Evolutionary conservation across 176 grass and related monocot species (phyloP), one percentile per base, ranked within the genome.

Genomic region (Musa itinerans): DNA sequence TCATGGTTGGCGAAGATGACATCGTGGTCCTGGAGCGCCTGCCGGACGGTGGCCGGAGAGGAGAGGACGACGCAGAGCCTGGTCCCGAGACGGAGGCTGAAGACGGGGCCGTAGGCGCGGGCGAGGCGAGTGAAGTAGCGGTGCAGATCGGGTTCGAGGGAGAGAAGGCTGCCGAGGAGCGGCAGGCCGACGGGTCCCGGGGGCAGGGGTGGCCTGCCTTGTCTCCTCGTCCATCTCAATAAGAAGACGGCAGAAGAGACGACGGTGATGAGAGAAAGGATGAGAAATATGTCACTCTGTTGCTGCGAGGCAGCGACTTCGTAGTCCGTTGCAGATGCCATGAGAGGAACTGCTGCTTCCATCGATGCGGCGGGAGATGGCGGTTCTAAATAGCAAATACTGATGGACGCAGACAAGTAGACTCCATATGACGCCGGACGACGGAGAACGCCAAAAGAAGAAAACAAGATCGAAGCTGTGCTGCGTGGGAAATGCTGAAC

Each of bases 1-100:
- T n/a, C n/a, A n/a, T n/a, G n/a, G n/a, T n/a, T n/a, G n/a, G n/a
- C n/a, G n/a, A n/a, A n/a, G n/a, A n/a, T n/a, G n/a, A n/a, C n/a
- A n/a, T n/a, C n/a, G n/a, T n/a, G n/a, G n/a, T n/a, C n/a, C n/a
- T n/a, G n/a, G n/a, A n/a, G n/a, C n/a, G n/a, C n/a, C n/a, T n/a
- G n/a, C 14, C 82, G 83, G 2, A 78, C 85, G 17, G 87, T 59
- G 8, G 83, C 51, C 0, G 87, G 83, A 7, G 85, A 86, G 59
- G 78, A 82, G 78, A 93, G 12, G 1, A 93, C 85, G 19, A 94
- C 52, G 74, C 72, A 78, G 1, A 94, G 80, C 72, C 90, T 94
- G 76, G 87, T 81, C 65, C 85, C 88, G 1, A 94, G 88, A 0
- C 85, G 77, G 83, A 94, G 81, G 67, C 85, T 90, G 83, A 94